These are phyloP conservation scores for Hysterium pulicare DNA, from an alignment of 2,329 filamentous ascomycete species.

Conservation along the genomic window DNA sequence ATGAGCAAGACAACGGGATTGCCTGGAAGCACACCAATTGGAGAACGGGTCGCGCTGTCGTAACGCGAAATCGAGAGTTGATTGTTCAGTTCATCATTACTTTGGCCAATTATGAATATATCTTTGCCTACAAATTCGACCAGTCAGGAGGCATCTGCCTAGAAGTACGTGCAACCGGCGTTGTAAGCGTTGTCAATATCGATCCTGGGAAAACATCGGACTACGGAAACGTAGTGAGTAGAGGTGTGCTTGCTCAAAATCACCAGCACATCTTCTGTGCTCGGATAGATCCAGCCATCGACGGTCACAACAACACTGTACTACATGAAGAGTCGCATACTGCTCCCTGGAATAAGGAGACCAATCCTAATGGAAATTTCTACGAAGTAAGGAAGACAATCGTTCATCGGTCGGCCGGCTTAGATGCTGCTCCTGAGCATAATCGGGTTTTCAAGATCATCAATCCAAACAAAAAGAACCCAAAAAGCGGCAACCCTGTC, in stretches of 20 bases:
- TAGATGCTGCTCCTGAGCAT: conserved; percentile 53
- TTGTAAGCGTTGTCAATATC: conserved; percentile 61
- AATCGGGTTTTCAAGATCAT: conserved; percentile 56
- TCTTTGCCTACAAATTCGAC: conserved; percentile 63
- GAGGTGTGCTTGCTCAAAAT: conserved; percentile 64
- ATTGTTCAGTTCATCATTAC: conserved; percentile 68
- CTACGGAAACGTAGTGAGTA: conserved; percentile 62
- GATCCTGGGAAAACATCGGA: conserved; percentile 51
- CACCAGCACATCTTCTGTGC: conserved; percentile 69
- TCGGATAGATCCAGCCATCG: conserved; percentile 63
- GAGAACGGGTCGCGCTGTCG: conserved; percentile 59
- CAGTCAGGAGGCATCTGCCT: conserved; percentile 59
- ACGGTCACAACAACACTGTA: conserved; percentile 54
- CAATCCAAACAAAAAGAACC: conserved; percentile 47
- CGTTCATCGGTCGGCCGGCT: conserved; percentile 46
- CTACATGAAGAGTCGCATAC: conserved; percentile 53
- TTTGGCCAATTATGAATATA: conserved; percentile 68
- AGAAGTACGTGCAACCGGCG: conserved; percentile 64
- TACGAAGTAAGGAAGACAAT: conserved; percentile 54
- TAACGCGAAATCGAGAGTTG: conserved; percentile 59
- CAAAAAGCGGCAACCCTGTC: conserved; percentile 44
- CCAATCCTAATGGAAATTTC: conserved; percentile 61
- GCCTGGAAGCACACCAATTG: conserved; percentile 70
- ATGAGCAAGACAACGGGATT: conserved; percentile 68
- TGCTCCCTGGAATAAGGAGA: conserved; percentile 48